phyloP scores from a whole-genome alignment of 164 flowering plant species.

The Vitis amurensis region DNA sequence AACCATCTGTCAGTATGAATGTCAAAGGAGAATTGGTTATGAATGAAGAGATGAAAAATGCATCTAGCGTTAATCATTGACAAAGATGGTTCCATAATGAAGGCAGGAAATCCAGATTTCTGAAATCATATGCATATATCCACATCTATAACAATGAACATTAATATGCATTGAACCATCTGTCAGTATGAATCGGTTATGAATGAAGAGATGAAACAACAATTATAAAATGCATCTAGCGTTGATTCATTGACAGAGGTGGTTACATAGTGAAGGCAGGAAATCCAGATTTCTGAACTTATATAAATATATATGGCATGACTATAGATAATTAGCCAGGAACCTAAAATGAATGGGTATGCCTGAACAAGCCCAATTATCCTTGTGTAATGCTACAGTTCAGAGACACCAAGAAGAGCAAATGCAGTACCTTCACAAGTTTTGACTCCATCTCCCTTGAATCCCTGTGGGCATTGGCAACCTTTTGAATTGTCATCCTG shows the following conservation, averaged over 20 bases:
- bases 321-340: not conserved
- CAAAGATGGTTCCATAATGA: no score
- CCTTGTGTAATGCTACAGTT: not conserved
- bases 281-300: no score
- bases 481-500: constrained; percentile 70
- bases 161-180: not conserved
- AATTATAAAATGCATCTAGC: no score
- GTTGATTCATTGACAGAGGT: no score
- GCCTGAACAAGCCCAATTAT: not conserved
- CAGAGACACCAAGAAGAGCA: not conserved
- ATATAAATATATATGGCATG: no score
- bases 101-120: no score
- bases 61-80: no score
- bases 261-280: no score
- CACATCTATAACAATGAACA: constrained; percentile 52
- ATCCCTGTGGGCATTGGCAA: constrained; percentile 89
- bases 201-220: no score
- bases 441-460: constrained; percentile 86
- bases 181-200: no score
- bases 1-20: not conserved
- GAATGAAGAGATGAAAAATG: no score
- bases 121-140: constrained; percentile 60
- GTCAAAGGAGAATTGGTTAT: no score
- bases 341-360: not conserved
- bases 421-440: constrained; percentile 71